Base-by-base conservation (phyloP, 2,329 filamentous ascomycete species). In the Exophiala bonariae region DNA sequence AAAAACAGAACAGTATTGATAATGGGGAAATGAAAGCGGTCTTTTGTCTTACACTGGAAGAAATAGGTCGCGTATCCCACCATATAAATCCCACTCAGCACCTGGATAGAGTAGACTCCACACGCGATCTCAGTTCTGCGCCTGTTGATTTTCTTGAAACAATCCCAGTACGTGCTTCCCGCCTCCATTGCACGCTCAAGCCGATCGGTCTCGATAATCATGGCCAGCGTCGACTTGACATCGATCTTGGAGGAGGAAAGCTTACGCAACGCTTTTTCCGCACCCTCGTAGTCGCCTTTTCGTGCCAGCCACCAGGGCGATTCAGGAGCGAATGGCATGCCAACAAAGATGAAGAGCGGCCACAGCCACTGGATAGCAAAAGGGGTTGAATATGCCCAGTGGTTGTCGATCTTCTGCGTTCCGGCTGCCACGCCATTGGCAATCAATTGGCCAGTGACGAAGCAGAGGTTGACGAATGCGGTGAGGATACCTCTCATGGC, bases 161-260 rank as follows among this genome's bases (percentile, higher is more conserved):
- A 61, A 35, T 65, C 63, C 14, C 54, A 28, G 36, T 63, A 64
- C 10, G 14, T 19, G 18, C 16, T 19, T 8, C 35, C 35, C 9
- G 16, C 35, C 16, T 37, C 19, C 35, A 37, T 37, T 18, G 35
- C 9, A 8, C 17, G 14, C 18, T 37, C 35, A 7, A 37, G 35
- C 6, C 19, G 14, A n/a, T 37, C 19, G 4, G 35, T 37, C 16
- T 37, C 14, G 10, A 16, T 18, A 86, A 96, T 95, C 88, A 95
- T 93, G 59, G 87, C 84, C 40, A 95, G 76, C 0, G 87, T 92
- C 68, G 93, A 87, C 52, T 95, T 86, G 46, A 79, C 79, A 50
- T 88, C 83, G 1, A 55, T 49, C 4, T 63, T 59, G 14, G 63
- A 33, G 60, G 67, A 67, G 3, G 57, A 60, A 19, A 70, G 55